A percentile compares a stretch with the other conserved stretches of the same genome.
These are phyloP conservation scores for Cercospora brassicicola DNA, from an alignment of 2,329 filamentous ascomycete genomes.

Conservation along the genomic window DNA sequence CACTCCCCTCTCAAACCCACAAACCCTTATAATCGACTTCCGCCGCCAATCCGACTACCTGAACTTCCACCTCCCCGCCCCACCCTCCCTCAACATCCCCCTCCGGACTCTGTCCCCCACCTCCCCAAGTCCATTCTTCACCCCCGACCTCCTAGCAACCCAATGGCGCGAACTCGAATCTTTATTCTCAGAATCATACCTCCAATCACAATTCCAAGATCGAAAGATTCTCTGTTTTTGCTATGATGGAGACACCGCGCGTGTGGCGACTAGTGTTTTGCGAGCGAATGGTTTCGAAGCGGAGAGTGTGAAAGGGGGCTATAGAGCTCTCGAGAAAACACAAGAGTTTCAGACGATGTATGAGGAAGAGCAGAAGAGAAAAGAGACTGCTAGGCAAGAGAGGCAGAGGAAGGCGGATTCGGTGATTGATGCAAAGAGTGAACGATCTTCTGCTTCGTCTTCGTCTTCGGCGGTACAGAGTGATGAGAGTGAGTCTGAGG, in stretches of 20 bases:
- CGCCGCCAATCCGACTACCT: constrained; percentile 17
- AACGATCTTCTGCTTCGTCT: background rate
- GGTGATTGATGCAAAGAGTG: constrained; percentile 9
- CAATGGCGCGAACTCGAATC: constrained; percentile 53
- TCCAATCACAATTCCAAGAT: constrained; percentile 31
- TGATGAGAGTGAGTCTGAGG: background rate
- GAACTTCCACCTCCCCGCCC: constrained; percentile 5
- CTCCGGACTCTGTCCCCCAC: constrained; percentile 41
- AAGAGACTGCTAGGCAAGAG: background rate
- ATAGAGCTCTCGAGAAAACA: background rate
- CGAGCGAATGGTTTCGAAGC: constrained; percentile 48
- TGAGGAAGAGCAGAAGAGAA: background rate
- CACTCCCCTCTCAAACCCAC: background rate
- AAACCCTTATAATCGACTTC: constrained; percentile 29
- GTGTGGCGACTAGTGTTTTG: constrained; percentile 57
- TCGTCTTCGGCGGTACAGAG: background rate
- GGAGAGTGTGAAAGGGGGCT: constrained; percentile 18
- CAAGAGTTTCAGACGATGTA: background rate
- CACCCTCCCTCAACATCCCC: constrained; percentile 32
- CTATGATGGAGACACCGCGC: constrained; percentile 57
- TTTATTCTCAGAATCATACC: constrained; percentile 38
- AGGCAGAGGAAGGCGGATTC: constrained; percentile 9
- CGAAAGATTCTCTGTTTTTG: constrained; percentile 52
- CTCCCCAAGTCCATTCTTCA: constrained; percentile 50
- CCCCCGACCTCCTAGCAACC: constrained; percentile 45